Evolutionary conservation across 768 basidiomycete genomes (phyloP), one percentile per base, ranked within the genome.

Genomic region (Kwoniella botswanensis): DNA sequence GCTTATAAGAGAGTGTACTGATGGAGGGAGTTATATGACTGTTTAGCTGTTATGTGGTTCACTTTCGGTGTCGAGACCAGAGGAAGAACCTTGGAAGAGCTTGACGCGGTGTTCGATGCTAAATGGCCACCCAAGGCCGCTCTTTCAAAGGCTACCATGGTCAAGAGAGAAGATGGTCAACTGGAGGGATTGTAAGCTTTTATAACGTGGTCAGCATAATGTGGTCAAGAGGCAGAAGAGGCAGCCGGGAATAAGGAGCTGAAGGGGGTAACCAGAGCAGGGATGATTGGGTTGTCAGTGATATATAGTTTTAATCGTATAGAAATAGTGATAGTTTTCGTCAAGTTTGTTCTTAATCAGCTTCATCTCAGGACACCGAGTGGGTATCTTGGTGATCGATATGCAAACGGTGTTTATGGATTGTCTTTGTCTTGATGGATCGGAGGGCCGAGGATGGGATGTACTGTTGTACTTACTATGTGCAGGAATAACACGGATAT

Each of bases 1-100:
- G 46, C 26, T 43, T 21, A 9, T 26, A 18, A 57, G 11, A 18
- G 62, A 53, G n/a, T 59, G 42, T 7, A 57, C 24, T 56, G 21
- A 54, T 65, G 46, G n/a, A n/a, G n/a, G n/a, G n/a, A n/a, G n/a
- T n/a, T n/a, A n/a, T n/a, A n/a, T n/a, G n/a, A n/a, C n/a, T n/a
- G n/a, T n/a, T n/a, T n/a, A n/a, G 70, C 76, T 22, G 62, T 70
- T 52, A 55, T 75, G 44, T 82, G 81, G 80, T 79, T 71, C 70
- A 70, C 77, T 63, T 78, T 80, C 60, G 75, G 76, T 62, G 73
- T 79, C 44, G 81, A 82, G 66, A 82, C 80, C 11, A 64, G 72
- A 73, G 82, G 83, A 6, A 68, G 79, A 42, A 83, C 83, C 1
- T 65, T 85, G 3, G 84, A 85, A 66, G 82, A 84, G 60, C 69